These are phyloP conservation scores for Diaporthe citri DNA, from an alignment of 2,329 filamentous ascomycete genomes.

Conservation along the genomic window DNA sequence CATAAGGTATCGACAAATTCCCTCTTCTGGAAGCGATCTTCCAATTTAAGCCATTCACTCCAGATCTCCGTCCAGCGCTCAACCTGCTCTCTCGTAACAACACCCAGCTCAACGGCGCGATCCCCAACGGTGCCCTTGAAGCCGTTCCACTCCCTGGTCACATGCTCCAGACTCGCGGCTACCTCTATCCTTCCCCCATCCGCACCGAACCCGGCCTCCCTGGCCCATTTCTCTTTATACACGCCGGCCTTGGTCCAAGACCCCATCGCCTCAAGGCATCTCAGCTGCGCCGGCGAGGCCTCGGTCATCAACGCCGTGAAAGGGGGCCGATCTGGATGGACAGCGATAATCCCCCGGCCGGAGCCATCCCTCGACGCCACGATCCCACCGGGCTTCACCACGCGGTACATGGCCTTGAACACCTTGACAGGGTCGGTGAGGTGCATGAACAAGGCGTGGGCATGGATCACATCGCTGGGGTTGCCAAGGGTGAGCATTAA, in stretches of 20 bases:
- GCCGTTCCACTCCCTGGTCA: background rate
- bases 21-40: background rate
- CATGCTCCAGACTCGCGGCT: background rate
- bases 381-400: constrained; percentile 45
- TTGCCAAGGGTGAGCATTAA: background rate
- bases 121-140: background rate
- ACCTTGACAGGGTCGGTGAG: constrained; percentile 62
- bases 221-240: constrained; percentile 1
- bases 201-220: constrained; percentile 8
- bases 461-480: constrained; percentile 65
- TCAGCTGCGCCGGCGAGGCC: background rate
- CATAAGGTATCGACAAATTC: background rate
- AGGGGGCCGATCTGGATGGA: background rate
- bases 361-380: background rate
- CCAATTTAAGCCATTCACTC: background rate
- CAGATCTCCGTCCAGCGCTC: background rate
- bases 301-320: background rate
- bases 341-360: background rate
- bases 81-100: background rate
- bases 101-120: background rate
- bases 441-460: constrained; percentile 70
- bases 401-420: constrained; percentile 66
- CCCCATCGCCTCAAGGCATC: background rate
- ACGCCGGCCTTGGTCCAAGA: background rate
- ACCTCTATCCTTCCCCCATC: background rate